Conservation (phyloP, 352 stramenopile species). For the Thalassiosira tumida region DNA sequence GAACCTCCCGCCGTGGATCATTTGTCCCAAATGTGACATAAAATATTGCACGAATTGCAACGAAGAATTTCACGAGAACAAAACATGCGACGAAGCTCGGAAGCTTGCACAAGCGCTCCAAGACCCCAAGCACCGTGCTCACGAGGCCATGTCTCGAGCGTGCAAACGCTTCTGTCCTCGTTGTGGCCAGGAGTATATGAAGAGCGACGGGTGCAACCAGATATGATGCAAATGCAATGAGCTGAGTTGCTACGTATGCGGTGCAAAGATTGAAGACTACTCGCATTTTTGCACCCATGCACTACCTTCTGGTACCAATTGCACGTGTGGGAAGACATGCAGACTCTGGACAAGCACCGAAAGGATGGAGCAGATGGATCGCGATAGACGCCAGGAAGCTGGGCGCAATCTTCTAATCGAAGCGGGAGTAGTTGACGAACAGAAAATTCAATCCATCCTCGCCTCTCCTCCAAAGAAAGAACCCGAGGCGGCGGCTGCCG, state of each 20-base stretch:
- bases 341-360: conserved; percentile 48
- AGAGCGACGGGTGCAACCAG: conserved; percentile 66
- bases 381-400: conserved; percentile 39
- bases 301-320: not conserved
- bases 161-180: conserved; percentile 52
- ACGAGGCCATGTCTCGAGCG: conserved; percentile 51
- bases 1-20: conserved; percentile 38
- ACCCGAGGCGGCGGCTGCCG: too few relatives aligned
- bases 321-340: conserved; percentile 52
- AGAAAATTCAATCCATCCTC: conserved; percentile 55
- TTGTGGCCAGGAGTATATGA: conserved; percentile 60
- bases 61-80: not conserved
- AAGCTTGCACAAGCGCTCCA: not conserved
- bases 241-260: conserved; percentile 62
- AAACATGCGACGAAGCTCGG: conserved; percentile 34
- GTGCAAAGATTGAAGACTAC: conserved; percentile 49
- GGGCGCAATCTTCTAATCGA: conserved; percentile 58
- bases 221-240: conserved; percentile 57
- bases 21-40: conserved; percentile 40
- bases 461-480: conserved; percentile 21
- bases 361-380: conserved; percentile 53
- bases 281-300: conserved; percentile 64
- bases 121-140: conserved; percentile 30
- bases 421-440: conserved; percentile 35
- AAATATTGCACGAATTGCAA: conserved; percentile 64